Evolutionary conservation across 164 flowering plant genomes (phyloP).

Genomic region (Chimonanthus salicifolius): DNA sequence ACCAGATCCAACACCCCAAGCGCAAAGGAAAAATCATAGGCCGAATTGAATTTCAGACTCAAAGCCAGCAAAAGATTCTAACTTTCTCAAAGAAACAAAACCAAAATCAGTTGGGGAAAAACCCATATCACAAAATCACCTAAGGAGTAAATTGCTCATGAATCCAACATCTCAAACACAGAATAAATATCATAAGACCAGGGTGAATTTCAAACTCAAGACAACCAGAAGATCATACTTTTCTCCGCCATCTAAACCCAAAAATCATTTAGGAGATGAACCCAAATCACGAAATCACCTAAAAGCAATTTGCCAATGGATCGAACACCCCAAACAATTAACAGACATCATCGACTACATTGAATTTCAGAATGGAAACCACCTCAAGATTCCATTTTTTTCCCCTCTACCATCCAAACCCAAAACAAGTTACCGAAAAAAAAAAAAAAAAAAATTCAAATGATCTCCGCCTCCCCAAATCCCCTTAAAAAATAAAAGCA

Average conservation of each 20-base stretch:
- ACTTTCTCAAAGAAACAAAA: too few species aligned
- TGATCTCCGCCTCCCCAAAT: neutral
- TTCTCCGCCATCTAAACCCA: neutral
- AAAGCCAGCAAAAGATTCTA: neutral
- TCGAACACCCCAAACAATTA: neutral
- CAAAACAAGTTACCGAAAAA: neutral
- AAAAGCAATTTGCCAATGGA: neutral
- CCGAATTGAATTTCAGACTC: neutral
- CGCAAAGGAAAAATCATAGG: neutral
- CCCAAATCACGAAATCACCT: neutral
- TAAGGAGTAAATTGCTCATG: neutral
- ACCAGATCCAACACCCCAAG: neutral
- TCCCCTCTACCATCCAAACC: neutral
- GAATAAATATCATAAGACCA: neutral
- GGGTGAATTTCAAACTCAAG: neutral
- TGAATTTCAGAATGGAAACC: neutral
- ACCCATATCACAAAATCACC: neutral
- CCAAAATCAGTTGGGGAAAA: neutral
- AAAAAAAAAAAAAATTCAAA: neutral
- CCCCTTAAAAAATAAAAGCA: neutral
- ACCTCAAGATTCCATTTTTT: neutral
- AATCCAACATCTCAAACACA: neutral
- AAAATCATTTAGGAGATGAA: too few species aligned
- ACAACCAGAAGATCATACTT: neutral
- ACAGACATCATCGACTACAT: neutral